A percentile compares a stretch with the other conserved stretches of the same genome.
These are phyloP conservation scores for Xylariaceae sp. DNA, from an alignment of 2,329 filamentous ascomycete species.

Conservation along the genomic window DNA sequence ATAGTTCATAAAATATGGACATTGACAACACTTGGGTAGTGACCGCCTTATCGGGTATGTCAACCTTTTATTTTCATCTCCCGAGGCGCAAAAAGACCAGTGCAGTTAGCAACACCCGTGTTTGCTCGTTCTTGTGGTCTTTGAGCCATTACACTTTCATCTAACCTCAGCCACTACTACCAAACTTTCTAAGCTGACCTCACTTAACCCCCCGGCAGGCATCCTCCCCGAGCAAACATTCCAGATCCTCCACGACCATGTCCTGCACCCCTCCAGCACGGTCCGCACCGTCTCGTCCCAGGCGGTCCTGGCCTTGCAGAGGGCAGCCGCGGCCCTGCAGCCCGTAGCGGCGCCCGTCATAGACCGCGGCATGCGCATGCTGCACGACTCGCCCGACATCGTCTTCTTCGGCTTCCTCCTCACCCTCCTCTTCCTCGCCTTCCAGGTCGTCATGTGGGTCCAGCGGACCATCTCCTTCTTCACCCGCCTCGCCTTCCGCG, in stretches of 20 bases:
- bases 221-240: constrained; percentile 42
- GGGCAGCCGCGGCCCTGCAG: constrained; percentile 26
- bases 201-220: no score
- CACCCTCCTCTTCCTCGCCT: constrained; percentile 50
- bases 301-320: constrained; percentile 26
- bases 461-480: constrained; percentile 71
- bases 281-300: constrained; percentile 37
- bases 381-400: constrained; percentile 38
- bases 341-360: constrained; percentile 41
- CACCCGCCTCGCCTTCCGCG: constrained; percentile 58
- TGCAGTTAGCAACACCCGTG: no score
- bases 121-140: no score
- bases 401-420: constrained; percentile 44
- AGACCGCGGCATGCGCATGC: constrained; percentile 33
- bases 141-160: no score
- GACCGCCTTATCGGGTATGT: constrained; percentile 27
- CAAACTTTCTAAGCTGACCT: no score
- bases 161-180: no score
- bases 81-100: no score
- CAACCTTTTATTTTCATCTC: no score
- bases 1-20: constrained; percentile 19
- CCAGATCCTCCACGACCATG: constrained; percentile 40
- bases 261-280: constrained; percentile 41
- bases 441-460: constrained; percentile 66
- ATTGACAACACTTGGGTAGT: constrained; percentile 24